These are phyloP conservation scores for Suhomyces sp. DNA, from an alignment of 805 yeast species.

Conservation along the genomic window DNA sequence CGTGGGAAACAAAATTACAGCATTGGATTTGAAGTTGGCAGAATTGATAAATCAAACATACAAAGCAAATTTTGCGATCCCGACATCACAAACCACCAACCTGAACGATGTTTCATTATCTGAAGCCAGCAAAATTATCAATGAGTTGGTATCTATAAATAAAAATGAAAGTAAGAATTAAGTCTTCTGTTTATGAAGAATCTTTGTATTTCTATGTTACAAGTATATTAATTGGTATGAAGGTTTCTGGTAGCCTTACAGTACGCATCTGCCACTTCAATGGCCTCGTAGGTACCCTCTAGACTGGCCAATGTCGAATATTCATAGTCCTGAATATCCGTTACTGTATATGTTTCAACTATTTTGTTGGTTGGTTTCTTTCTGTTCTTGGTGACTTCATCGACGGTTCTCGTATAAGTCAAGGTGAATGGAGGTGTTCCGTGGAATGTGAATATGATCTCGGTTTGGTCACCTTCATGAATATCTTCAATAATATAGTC, in stretches of 20 bases:
- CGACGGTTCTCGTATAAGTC: constrained; percentile 74
- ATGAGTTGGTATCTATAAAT: constrained; percentile 8
- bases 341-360: constrained; percentile 57
- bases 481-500: constrained; percentile 72
- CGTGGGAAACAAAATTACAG: constrained; percentile 45
- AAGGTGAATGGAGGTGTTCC: constrained; percentile 91
- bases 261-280: constrained; percentile 80
- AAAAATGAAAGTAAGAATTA: not conserved
- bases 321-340: constrained; percentile 66
- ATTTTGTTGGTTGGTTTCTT: constrained; percentile 23
- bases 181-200: not conserved
- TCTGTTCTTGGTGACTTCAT: constrained; percentile 28
- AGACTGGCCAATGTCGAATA: constrained; percentile 72
- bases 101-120: constrained; percentile 7
- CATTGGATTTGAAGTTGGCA: constrained; percentile 59
- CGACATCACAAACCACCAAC: not conserved
- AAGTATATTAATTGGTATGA: not conserved
- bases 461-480: constrained; percentile 93
- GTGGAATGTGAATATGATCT: constrained; percentile 72
- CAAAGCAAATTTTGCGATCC: not conserved
- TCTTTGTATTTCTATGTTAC: constrained; percentile 1
- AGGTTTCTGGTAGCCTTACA: constrained; percentile 43
- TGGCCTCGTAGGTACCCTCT: constrained; percentile 93
- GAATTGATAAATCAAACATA: constrained; percentile 19
- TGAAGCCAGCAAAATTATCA: constrained; percentile 11